These are phyloP conservation scores for Arthrobotrys sphaeroides DNA, from an alignment of 2,329 filamentous ascomycete genomes.

Conservation along the genomic window DNA sequence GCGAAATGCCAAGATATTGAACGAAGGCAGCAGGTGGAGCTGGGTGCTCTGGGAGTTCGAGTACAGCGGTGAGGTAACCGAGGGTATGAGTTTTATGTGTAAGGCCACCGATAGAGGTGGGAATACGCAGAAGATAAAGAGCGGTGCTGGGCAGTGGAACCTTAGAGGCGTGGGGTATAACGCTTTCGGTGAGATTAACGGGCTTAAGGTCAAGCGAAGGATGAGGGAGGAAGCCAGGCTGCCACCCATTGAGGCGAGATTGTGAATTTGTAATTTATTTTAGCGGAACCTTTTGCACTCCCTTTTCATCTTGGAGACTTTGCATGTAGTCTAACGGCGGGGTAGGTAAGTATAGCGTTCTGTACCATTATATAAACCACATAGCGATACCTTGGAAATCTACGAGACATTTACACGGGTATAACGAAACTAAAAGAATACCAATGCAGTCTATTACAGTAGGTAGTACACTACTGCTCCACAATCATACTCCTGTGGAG, in stretches of 20 bases:
- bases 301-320: neutral
- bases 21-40: conserved; percentile 63
- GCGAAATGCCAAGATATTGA: conserved; percentile 69
- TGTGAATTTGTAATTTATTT: neutral
- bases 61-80: conserved; percentile 62
- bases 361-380: neutral
- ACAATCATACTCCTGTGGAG: no score
- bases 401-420: neutral
- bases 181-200: conserved; percentile 68
- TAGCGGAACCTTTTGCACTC: neutral
- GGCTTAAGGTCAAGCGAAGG: conserved; percentile 62
- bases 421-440: neutral
- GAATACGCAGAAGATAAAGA: conserved; percentile 64
- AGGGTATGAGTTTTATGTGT: conserved; percentile 65
- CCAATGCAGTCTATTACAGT: neutral
- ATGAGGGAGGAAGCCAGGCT: neutral
- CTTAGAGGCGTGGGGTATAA: conserved; percentile 70
- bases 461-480: neutral
- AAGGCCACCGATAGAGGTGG: conserved; percentile 67
- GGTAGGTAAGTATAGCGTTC: neutral
- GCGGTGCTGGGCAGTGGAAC: conserved; percentile 65
- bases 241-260: neutral
- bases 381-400: neutral
- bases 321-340: neutral
- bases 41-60: conserved; percentile 68